A percentile compares a stretch with the other conserved stretches of the same genome.
phyloP scores from a whole-genome alignment of 192 early-diverging fungal genomes.

The Rhizoclosmatium sp. region DNA sequence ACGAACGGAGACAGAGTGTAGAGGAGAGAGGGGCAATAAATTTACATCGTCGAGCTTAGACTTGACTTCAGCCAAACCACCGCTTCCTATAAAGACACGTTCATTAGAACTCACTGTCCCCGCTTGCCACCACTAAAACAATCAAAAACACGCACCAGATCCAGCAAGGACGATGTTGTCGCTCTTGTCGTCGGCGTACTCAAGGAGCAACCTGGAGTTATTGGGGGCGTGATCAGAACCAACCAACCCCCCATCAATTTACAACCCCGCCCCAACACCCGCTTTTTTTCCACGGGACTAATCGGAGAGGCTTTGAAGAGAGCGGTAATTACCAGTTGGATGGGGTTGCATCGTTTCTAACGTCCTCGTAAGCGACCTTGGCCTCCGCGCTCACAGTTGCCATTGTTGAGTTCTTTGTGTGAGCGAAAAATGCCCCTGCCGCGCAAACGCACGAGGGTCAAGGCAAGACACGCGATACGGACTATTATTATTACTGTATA shows the following conservation, averaged over 20 bases:
- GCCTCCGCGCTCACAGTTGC: conserved; percentile 17
- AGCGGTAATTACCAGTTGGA: conserved; percentile 56
- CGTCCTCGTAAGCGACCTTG: conserved; percentile 56
- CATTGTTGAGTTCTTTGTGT: conserved; percentile 8
- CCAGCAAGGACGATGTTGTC: conserved; percentile 26
- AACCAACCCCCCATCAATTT: neutral
- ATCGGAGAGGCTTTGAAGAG: neutral
- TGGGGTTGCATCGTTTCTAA: conserved; percentile 59
- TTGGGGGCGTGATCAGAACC: neutral
- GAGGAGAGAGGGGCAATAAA: neutral
- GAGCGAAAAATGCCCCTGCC: neutral
- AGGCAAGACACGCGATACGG: no score
- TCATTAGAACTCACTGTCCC: neutral
- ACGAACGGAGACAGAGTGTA: neutral
- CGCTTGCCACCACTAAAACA: neutral
- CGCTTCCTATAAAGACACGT: conserved; percentile 45
- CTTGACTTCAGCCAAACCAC: conserved; percentile 72
- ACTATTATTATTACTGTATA: no score
- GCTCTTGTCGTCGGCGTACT: conserved; percentile 57
- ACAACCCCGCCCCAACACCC: neutral
- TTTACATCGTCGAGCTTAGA: conserved; percentile 56
- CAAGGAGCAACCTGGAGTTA: conserved; percentile 62
- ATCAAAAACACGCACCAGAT: conserved; percentile 4
- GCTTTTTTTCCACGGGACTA: neutral
- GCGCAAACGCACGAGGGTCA: no score